Evolutionary conservation across 2,329 filamentous ascomycete genomes (phyloP).

Genomic region (Sarocladium oryzae): DNA sequence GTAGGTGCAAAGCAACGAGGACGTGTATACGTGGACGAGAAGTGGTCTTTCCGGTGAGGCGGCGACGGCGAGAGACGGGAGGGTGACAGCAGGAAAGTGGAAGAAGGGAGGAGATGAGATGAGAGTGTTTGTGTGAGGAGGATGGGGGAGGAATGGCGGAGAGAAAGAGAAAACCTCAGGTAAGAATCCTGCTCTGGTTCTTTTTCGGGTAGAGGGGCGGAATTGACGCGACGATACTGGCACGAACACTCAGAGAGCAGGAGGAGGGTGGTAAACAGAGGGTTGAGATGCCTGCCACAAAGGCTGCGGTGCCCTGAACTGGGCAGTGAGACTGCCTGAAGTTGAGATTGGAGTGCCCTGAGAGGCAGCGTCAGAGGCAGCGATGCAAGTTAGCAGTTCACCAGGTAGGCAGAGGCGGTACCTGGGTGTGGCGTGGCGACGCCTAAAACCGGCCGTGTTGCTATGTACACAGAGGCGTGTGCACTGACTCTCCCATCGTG

Average conservation of each 20-base stretch:
- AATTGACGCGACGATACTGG: conserved; percentile 8
- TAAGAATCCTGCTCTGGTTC: conserved; percentile 7
- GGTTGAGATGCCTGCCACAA: not conserved
- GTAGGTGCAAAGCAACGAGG: conserved; percentile 7
- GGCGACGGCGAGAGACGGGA: not conserved
- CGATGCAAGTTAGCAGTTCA: no score
- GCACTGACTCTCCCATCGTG: not conserved
- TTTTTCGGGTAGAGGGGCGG: not conserved
- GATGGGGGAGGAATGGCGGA: conserved; percentile 1
- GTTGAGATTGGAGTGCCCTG: not conserved
- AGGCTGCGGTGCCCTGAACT: not conserved
- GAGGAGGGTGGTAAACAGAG: not conserved
- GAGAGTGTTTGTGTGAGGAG: conserved; percentile 8
- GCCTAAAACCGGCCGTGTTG: not conserved
- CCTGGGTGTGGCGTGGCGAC: not conserved
- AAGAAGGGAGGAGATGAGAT: conserved; percentile 3
- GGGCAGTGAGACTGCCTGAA: not conserved
- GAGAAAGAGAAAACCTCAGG: not conserved
- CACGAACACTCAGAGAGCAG: not conserved
- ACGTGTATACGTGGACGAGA: not conserved
- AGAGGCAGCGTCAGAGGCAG: not conserved
- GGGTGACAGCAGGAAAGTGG: conserved; percentile 8
- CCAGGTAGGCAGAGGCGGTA: no score
- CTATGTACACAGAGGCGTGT: not conserved
- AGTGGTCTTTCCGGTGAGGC: not conserved